Evolutionary conservation across 805 yeast species (phyloP).

Genomic region (Nakazawaea holstii): DNA sequence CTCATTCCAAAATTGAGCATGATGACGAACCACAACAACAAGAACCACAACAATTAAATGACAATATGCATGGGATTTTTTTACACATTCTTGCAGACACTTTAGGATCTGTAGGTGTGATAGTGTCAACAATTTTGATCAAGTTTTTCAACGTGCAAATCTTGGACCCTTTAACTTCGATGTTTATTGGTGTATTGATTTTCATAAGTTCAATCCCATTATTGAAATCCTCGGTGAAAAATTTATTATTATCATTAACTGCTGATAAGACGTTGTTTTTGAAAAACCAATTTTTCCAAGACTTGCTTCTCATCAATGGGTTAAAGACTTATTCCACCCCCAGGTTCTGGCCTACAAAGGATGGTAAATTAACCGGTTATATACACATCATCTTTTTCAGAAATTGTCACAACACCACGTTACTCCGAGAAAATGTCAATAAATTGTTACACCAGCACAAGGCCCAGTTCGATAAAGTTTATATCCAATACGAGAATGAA

Average conservation of each 20-base stretch:
- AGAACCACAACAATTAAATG: constrained; percentile 38
- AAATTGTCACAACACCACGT: constrained; percentile 22
- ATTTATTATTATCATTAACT: constrained; percentile 59
- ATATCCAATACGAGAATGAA: constrained; percentile 30
- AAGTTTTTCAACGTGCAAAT: constrained; percentile 63
- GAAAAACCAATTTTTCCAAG: constrained; percentile 63
- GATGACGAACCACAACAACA: constrained; percentile 26
- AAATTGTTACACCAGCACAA: constrained; percentile 18
- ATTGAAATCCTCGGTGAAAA: constrained; percentile 72
- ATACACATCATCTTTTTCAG: constrained; percentile 70
- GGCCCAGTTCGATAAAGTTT: constrained; percentile 19
- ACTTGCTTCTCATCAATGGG: constrained; percentile 67
- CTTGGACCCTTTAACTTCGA: constrained; percentile 89
- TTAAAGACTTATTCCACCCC: constrained; percentile 84
- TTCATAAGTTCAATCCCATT: constrained; percentile 81
- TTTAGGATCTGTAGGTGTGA: constrained; percentile 94
- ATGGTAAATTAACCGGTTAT: constrained; percentile 55
- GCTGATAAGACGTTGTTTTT: constrained; percentile 18
- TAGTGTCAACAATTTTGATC: constrained; percentile 79
- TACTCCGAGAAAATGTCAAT: constrained; percentile 22
- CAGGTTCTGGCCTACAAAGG: constrained; percentile 75
- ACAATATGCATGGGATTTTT: constrained; percentile 91
- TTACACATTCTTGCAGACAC: constrained; percentile 94
- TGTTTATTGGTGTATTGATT: constrained; percentile 78
- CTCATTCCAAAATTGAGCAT: constrained; percentile 21